Evolutionary conservation across 805 yeast species (phyloP), one percentile per base, ranked within the genome.

Genomic region (Wickerhamiella nectarea): DNA sequence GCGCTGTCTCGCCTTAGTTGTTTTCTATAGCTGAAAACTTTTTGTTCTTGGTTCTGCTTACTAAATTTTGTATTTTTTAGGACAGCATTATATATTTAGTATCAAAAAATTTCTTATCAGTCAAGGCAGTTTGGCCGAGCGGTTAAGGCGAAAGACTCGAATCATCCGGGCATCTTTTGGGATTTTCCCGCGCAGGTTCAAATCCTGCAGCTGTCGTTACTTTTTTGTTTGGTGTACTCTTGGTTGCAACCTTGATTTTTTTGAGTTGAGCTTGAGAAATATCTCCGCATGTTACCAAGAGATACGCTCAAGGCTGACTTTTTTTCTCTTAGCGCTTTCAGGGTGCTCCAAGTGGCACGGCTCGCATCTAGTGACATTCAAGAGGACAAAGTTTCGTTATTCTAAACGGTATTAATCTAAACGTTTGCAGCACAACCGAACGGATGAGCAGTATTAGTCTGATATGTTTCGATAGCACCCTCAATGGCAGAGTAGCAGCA

Each of bases 401-500:
- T n/a, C n/a, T n/a, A n/a, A n/a, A n/a, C n/a, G n/a, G n/a, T n/a
- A n/a, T n/a, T n/a, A n/a, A n/a, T 11, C n/a, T 28, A 28, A 15
- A 28, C 31, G 15, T 28, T 28, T 7, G 31, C 31, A 12, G 31
- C 31, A 15, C 31, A 28, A 28, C 31, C 31, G 7, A 28, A 28
- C 14, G 31, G 31, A 8, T 28, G 14, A 8, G 31, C 31, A 12
- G 31, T 28, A 15, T 28, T 28, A 15, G 31, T 28, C 15, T 11
- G 8, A 15, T 28, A 28, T 22, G 43, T 39, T 4, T n/a, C 38
- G 18, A 52, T 52, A 44, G 50, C 46, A 25, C 41, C 42, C 48
- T 38, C 37, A 34, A 51, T 46, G 21, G 54, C 49, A 26, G 61
- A 56, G 40, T 59, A 59, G 45, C 50, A 41, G 31, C 63, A 59